Evolutionary conservation across 768 basidiomycete genomes (phyloP), one percentile per base, ranked within the genome.

Genomic region (Obba rivulosa): DNA sequence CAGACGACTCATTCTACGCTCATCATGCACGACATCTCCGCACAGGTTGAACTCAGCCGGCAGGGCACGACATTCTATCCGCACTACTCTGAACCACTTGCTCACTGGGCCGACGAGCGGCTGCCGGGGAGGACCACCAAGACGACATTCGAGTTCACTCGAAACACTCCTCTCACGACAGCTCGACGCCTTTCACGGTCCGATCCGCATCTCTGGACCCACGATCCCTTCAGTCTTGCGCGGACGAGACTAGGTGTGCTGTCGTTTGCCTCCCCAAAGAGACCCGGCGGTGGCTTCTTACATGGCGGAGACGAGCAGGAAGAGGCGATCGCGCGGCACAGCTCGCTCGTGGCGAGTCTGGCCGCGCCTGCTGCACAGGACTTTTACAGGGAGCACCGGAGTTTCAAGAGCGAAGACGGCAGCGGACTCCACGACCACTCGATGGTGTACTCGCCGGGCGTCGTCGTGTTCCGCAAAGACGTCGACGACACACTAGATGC

Each of bases 271-370:
- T 73, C 71, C 41, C 63, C 71, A 11, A 74, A 71, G 57, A 69
- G 68, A 49, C 69, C 71, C 11, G 71, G 71, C 22, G 73, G 74
- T 24, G 70, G 70, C n/a, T 74, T 66, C 50, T 54, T 72, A 40
- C 66, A 66, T 34, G 75, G 75, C 34, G 71, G 70, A 13, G 66
- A 72, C 48, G 75, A 74, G 43, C 74, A 74, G 57, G 74, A 75
- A 41, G 74, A 75, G 55, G 51, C 48, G 17, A 60, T 76, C 40
- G 69, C 72, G 41, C 62, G 74, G 42, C 65, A 58, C 2, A 73
- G 68, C 37, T 69, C 71, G 2, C 64, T 76, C 28, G 57, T 75
- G 21, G 66, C 66, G 23, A 69, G 66, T 53, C 62, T 76, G 34
- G 57, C 46, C 46, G 54, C 66, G 11, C 52, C 61, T 17, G 62